Conservation (phyloP, 768 basidiomycete species). For the Mycena belliarum region DNA sequence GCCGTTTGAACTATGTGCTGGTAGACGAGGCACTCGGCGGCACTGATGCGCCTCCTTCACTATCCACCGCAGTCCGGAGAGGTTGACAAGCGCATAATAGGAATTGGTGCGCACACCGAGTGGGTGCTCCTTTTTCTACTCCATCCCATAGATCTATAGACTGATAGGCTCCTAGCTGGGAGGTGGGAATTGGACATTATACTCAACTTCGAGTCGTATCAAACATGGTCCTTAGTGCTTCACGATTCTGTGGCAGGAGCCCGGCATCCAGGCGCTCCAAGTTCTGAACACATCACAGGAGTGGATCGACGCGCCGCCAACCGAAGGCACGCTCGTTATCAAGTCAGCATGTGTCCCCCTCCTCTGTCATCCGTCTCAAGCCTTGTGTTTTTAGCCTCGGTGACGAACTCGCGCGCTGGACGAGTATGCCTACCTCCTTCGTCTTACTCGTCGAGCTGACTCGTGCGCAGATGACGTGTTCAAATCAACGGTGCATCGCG, state of each 20-base stretch:
- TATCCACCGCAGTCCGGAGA: conserved; percentile 74
- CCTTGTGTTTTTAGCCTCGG: conserved; percentile 51
- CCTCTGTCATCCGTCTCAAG: background rate
- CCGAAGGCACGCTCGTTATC: conserved; percentile 81
- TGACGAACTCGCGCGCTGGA: conserved; percentile 88
- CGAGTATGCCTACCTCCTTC: conserved; percentile 52
- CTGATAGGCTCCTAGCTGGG: conserved; percentile 31
- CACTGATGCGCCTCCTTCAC: conserved; percentile 66
- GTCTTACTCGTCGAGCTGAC: background rate
- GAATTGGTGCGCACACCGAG: conserved; percentile 85
- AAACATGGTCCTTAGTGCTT: too few species aligned
- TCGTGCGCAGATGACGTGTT: conserved; percentile 74
- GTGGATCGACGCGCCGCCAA: conserved; percentile 84
- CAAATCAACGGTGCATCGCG: conserved; percentile 89
- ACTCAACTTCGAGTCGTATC: too few species aligned
- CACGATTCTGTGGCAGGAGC: conserved; percentile 84
- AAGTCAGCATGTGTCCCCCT: conserved; percentile 52
- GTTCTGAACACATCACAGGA: conserved; percentile 72
- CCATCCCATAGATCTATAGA: background rate
- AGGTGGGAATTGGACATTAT: conserved; percentile 35
- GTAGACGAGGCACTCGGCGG: conserved; percentile 62
- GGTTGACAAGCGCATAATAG: conserved; percentile 68
- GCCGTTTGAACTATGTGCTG: background rate
- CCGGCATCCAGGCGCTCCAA: conserved; percentile 73
- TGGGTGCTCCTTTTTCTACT: conserved; percentile 30